Percentiles rank a stretch among this genome's conserved stretches.
phyloP scores from a whole-genome alignment of 2,329 filamentous ascomycete species.

The Scleromitrula shiraiana region DNA sequence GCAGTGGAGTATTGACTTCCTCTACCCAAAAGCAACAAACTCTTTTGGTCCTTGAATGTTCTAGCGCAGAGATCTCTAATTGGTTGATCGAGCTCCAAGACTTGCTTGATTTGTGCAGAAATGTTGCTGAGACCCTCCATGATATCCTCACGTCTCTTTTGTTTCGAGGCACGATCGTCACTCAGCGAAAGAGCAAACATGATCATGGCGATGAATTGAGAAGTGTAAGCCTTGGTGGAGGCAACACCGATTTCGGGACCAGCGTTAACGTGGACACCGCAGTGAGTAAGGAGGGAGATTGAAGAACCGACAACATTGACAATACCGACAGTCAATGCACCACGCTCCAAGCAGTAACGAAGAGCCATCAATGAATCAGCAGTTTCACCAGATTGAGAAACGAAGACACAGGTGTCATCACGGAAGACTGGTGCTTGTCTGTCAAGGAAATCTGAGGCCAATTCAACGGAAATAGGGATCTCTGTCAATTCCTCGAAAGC shows the following conservation, averaged over 20 bases:
- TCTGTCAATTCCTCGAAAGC: conserved; percentile 97
- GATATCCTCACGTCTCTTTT: conserved; percentile 84
- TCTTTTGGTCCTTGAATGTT: conserved; percentile 96
- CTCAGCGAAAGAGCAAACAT: conserved; percentile 97
- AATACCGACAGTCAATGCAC: conserved; percentile 92
- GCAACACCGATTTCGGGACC: conserved; percentile 98
- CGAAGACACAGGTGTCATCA: conserved; percentile 97
- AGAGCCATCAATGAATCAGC: conserved; percentile 96
- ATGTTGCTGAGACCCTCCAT: conserved; percentile 87
- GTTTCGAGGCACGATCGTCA: conserved; percentile 94
- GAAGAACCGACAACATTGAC: conserved; percentile 98
- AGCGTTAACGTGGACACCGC: conserved; percentile 98
- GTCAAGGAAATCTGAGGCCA: conserved; percentile 97
- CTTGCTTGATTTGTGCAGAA: conserved; percentile 84
- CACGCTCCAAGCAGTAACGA: conserved; percentile 95
- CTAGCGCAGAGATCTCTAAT: conserved; percentile 93
- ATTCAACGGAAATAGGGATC: conserved; percentile 93
- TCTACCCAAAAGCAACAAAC: conserved; percentile 82
- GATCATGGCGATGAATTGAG: conserved; percentile 98
- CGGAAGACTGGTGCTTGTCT: conserved; percentile 96
- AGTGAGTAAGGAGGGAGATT: conserved; percentile 97
- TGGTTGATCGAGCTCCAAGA: conserved; percentile 81
- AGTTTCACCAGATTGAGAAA: conserved; percentile 97
- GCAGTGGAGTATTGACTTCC: conserved; percentile 96
- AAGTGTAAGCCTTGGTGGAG: conserved; percentile 98